phyloP scores from a whole-genome alignment of 2,329 filamentous ascomycete species.

The Penicillium sp. region DNA sequence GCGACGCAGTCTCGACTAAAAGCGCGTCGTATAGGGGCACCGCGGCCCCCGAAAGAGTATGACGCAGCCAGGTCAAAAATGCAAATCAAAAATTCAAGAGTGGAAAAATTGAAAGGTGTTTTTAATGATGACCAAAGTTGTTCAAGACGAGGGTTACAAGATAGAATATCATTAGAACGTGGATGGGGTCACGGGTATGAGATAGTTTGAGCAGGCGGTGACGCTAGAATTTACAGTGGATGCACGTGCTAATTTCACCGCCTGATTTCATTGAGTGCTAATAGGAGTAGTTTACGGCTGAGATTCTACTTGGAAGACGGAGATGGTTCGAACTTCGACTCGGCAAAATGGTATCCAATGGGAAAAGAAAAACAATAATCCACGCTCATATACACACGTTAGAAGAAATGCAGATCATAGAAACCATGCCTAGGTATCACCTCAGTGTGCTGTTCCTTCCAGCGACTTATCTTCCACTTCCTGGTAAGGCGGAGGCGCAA shows the following conservation, averaged over 20 bases:
- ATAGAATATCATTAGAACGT: too few relatives aligned
- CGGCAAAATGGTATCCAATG: background rate
- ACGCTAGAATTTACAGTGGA: too few relatives aligned
- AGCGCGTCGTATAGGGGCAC: slow-evolving; percentile 1
- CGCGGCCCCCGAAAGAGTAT: background rate
- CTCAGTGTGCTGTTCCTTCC: slow-evolving; percentile 8
- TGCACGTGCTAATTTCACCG: too few relatives aligned
- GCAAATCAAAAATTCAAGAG: background rate
- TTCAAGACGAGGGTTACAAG: too few relatives aligned
- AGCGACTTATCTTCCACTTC: slow-evolving; percentile 11
- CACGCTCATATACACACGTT: slow-evolving; percentile 2
- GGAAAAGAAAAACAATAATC: background rate
- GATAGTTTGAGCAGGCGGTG: background rate
- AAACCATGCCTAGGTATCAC: background rate
- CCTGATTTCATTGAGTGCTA: too few relatives aligned
- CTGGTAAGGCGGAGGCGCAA: slow-evolving; percentile 36
- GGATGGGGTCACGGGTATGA: too few relatives aligned
- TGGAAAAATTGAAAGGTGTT: background rate
- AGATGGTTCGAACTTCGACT: background rate
- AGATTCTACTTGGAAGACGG: too few relatives aligned
- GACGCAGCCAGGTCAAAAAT: background rate
- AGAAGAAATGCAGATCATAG: background rate
- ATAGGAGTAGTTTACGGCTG: too few relatives aligned
- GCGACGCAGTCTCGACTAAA: background rate
- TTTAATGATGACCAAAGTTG: background rate